Conservation (phyloP, 768 basidiomycete genomes). For the Pilatotrama ljubarskyi region DNA sequence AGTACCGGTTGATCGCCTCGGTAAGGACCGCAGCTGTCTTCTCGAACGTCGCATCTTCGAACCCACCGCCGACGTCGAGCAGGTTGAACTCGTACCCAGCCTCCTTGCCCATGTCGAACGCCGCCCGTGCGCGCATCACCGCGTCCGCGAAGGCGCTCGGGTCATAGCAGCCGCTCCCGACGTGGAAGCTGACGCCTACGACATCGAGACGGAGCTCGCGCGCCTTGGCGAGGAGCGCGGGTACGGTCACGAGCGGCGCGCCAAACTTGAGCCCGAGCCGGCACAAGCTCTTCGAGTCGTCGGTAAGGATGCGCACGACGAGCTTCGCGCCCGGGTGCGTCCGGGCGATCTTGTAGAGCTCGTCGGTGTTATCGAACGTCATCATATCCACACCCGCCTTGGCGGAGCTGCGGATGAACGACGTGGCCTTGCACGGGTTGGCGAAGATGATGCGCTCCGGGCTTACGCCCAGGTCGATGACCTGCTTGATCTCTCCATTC, state of each 20-base stretch:
- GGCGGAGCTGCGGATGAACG: slow-evolving; percentile 86
- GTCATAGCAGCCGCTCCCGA: slow-evolving; percentile 96
- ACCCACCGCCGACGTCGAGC: slow-evolving; percentile 95
- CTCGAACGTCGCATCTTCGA: slow-evolving; percentile 87
- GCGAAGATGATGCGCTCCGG: slow-evolving; percentile 92
- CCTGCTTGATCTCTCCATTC: slow-evolving; percentile 84
- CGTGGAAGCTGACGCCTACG: slow-evolving; percentile 96
- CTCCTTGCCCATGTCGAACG: slow-evolving; percentile 84
- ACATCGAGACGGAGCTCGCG: slow-evolving; percentile 79
- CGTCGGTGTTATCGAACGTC: slow-evolving; percentile 99
- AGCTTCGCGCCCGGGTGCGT: slow-evolving; percentile 80
- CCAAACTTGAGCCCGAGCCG: slow-evolving; percentile 95
- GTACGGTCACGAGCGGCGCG: slow-evolving; percentile 81
- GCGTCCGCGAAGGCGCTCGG: slow-evolving; percentile 89
- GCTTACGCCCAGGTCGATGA: slow-evolving; percentile 71
- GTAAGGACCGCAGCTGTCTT: slow-evolving; percentile 70
- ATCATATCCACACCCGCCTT: slow-evolving; percentile 82
- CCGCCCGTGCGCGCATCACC: slow-evolving; percentile 73
- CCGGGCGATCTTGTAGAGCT: slow-evolving; percentile 89
- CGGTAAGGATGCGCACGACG: slow-evolving; percentile 94
- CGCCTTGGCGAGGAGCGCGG: slow-evolving; percentile 76
- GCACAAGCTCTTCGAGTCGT: slow-evolving; percentile 94
- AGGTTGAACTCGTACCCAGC: slow-evolving; percentile 81
- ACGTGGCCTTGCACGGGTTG: slow-evolving; percentile 97
- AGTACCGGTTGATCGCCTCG: slow-evolving; percentile 72